Percentiles rank a stretch among this genome's conserved stretches.
Evolutionary conservation across 139 green algal genomes (phyloP).

Genomic region (Diplosphaera chodatii): DNA sequence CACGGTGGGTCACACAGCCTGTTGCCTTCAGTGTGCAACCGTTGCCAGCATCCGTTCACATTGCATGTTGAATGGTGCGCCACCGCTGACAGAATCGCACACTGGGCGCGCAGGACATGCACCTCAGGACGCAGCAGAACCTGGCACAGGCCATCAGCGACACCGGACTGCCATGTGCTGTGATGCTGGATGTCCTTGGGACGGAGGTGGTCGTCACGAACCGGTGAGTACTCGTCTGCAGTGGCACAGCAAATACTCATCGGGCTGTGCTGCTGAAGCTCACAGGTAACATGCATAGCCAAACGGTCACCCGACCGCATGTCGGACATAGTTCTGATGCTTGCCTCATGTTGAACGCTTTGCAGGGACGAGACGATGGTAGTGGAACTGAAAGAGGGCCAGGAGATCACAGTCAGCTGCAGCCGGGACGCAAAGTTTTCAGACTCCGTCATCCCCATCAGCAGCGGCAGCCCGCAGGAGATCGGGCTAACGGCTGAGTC

Average conservation of each 20-base stretch:
- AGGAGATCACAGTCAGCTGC: constrained; percentile 44
- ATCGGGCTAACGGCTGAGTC: constrained; percentile 34
- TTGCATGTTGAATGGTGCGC: too few species aligned
- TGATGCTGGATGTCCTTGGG: constrained; percentile 55
- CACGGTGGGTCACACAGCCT: constrained; percentile 20
- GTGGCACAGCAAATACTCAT: too few species aligned
- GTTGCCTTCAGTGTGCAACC: too few species aligned
- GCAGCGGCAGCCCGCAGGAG: constrained; percentile 20
- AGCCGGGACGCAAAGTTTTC: constrained; percentile 16
- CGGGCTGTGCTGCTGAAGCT: too few species aligned
- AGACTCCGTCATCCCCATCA: constrained; percentile 34
- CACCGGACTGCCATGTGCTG: constrained; percentile 47
- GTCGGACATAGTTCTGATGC: too few species aligned
- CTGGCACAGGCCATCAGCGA: constrained; percentile 39
- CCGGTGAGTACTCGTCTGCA: too few species aligned
- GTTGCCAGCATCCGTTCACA: too few species aligned
- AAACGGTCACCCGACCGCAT: too few species aligned
- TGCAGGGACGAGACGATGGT: constrained; percentile 26
- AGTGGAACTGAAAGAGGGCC: constrained; percentile 44
- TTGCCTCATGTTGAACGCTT: too few species aligned
- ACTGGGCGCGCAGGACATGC: constrained; percentile 41
- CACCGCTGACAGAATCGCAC: too few species aligned
- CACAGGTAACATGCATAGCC: too few species aligned
- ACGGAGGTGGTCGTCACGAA: constrained; percentile 57
- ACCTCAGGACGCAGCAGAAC: constrained; percentile 51